phyloP scores from a whole-genome alignment of 176 grass and related monocot genomes.

The Phoenix dactylifera region DNA sequence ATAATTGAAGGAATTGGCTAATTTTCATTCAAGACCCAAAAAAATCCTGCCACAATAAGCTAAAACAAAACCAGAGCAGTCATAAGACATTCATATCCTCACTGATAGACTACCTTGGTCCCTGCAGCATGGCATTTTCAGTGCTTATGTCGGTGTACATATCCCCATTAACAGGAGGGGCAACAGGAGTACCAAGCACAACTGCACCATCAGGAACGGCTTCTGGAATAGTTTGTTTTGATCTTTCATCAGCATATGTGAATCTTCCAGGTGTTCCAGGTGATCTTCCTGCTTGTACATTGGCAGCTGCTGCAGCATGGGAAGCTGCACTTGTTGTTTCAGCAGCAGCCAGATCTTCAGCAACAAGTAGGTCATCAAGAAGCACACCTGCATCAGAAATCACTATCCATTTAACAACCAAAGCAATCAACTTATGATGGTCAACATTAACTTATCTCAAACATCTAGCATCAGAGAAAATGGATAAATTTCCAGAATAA shows the following conservation, averaged over 20 bases:
- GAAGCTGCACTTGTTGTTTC: slow-evolving; percentile 89
- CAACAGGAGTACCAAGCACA: slow-evolving; percentile 88
- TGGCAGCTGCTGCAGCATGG: slow-evolving; percentile 71
- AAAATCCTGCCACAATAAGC: too few relatives aligned
- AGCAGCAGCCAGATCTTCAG: slow-evolving; percentile 92
- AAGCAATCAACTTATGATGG: neutral
- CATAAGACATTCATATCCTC: too few relatives aligned
- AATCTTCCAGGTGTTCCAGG: slow-evolving; percentile 41
- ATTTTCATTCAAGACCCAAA: too few relatives aligned
- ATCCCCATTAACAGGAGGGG: slow-evolving; percentile 94
- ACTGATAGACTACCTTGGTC: slow-evolving; percentile 50
- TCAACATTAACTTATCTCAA: neutral
- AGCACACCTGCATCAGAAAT: slow-evolving; percentile 59
- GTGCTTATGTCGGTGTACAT: slow-evolving; percentile 94
- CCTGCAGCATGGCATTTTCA: slow-evolving; percentile 83
- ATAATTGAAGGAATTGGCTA: too few relatives aligned
- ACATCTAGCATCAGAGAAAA: too few relatives aligned
- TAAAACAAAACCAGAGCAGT: too few relatives aligned
- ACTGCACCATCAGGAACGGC: slow-evolving; percentile 65
- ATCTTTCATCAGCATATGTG: slow-evolving; percentile 49
- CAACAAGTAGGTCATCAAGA: slow-evolving; percentile 94
- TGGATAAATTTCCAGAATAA: too few relatives aligned
- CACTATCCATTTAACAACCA: neutral
- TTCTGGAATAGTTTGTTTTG: slow-evolving; percentile 49
- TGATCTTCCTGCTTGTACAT: slow-evolving; percentile 43